These are phyloP conservation scores for Hypoxylon fuscum DNA, from an alignment of 495 filamentous ascomycete genomes.

Conservation along the genomic window DNA sequence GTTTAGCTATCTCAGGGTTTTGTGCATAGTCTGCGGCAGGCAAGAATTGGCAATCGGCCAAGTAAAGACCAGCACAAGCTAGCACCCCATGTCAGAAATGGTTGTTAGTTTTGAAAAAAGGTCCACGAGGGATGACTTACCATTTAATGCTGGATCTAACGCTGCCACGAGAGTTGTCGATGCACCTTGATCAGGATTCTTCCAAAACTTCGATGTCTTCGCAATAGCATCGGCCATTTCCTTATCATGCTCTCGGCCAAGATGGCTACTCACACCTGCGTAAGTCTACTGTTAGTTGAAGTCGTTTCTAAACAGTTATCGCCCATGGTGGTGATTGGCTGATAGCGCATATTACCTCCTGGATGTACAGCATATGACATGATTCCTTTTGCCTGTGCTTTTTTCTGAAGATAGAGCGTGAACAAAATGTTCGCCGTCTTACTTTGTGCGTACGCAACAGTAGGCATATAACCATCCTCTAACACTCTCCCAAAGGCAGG, in stretches of 20 bases:
- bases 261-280: conserved; percentile 40
- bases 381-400: conserved; percentile 46
- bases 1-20: conserved; percentile 26
- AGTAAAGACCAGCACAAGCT: conserved; percentile 52
- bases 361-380: conserved; percentile 58
- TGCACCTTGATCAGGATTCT: conserved; percentile 61
- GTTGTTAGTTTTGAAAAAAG: too few species aligned
- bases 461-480: conserved; percentile 63
- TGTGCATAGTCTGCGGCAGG: conserved; percentile 32
- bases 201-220: conserved; percentile 55
- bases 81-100: conserved; percentile 14
- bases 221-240: conserved; percentile 50
- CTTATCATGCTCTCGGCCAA: conserved; percentile 52
- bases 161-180: conserved; percentile 67
- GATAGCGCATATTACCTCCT: conserved; percentile 48
- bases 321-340: background rate
- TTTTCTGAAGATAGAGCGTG: conserved; percentile 56
- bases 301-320: background rate
- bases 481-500: conserved; percentile 46
- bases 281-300: conserved; percentile 8
- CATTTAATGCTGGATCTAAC: conserved; percentile 60
- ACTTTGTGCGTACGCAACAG: conserved; percentile 63
- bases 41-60: conserved; percentile 53
- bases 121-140: conserved; percentile 36
- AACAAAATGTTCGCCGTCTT: conserved; percentile 72